Evolutionary conservation across 805 yeast species (phyloP), one percentile per base, ranked within the genome.

Genomic region (Candida vaughaniae): DNA sequence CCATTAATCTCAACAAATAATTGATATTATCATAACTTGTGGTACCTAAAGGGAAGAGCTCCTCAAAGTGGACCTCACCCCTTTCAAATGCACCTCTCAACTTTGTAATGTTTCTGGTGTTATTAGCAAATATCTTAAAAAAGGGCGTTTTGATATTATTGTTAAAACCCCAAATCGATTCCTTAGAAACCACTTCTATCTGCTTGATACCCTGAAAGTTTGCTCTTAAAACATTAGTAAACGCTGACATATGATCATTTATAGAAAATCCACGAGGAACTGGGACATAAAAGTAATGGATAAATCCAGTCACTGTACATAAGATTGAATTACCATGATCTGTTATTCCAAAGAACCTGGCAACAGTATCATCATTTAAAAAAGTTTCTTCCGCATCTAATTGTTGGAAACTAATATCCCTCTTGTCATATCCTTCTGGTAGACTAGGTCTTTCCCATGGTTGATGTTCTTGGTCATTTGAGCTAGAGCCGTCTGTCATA

Each of bases 321-420:
- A 90, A 70, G 15, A 93, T 86, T 0, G 97, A 85, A 53, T 88
- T 68, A 3, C 99, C 99, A 38, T 78, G 82, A 40, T 71, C 77
- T 1, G 98, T 89, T 26, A 95, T 89, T 39, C 99, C 99, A 60
- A 90, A 93, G 53, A 95, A 83, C 38, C 96, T 75, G 0, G 90
- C 85, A 1, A 78, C 72, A 0, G 84, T 75, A 17, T 74, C 68
- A 11, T 78, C 80, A 25, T 77, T 75, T 6, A 75, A 56, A 19
- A 63, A 55, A 3, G 85, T 75, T 52, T 93, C 99, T 52, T 93
- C 98, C 1, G 95, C 96, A 58, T 93, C 99, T 50, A 93, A 68
- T 53, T 93, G 99, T 60, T 93, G 98, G 57, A 90, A 90, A 1
- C 75, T 70, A 18, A 85, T 70, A 50, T 83, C 89, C 1, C 52